Evolutionary conservation across 495 filamentous ascomycete species (phyloP).

Genomic region (Aspergillus leporis): DNA sequence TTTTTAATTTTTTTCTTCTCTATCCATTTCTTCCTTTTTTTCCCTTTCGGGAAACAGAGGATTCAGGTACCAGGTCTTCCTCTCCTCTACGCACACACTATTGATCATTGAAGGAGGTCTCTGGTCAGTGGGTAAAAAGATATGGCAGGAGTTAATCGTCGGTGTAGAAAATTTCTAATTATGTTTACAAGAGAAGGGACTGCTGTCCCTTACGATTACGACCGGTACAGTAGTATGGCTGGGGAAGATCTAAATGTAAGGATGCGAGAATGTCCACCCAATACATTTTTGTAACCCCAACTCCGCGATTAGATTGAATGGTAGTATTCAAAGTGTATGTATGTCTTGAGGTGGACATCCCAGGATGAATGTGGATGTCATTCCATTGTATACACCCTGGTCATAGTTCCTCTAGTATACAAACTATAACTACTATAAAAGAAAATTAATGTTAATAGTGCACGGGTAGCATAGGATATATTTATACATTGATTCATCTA

Average conservation of each 20-base stretch:
- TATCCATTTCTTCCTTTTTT: not conserved
- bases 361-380: too few species aligned
- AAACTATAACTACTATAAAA: not conserved
- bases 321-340: not conserved
- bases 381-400: not conserved
- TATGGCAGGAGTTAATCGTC: not conserved
- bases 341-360: not conserved
- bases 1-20: not conserved
- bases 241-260: not conserved
- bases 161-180: not conserved
- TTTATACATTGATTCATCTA: not conserved
- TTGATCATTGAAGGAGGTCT: not conserved
- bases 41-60: not conserved
- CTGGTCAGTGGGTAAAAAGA: not conserved
- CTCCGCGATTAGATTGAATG: not conserved
- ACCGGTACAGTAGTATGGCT: not conserved
- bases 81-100: not conserved
- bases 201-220: not conserved
- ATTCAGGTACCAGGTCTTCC: not conserved
- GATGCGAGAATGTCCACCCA: not conserved
- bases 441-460: not conserved
- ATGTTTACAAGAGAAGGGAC: not conserved
- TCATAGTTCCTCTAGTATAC: not conserved
- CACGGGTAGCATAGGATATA: not conserved
- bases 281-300: not conserved